Base-by-base conservation (phyloP, 345 rosid species). In the Triadica sebifera region DNA sequence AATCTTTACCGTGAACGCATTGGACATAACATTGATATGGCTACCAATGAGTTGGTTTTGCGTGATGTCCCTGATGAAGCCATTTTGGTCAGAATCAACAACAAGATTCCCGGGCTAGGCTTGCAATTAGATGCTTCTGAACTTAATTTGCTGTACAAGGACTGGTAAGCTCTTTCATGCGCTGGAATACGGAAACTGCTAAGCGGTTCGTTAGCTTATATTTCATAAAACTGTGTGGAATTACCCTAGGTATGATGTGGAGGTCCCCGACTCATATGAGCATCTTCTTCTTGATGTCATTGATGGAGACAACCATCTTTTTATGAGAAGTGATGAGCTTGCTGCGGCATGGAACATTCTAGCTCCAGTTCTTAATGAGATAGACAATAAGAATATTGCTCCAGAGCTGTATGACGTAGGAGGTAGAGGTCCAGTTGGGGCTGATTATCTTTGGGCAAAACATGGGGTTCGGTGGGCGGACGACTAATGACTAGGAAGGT, bases 281-380 rank as follows among this genome's bases (percentile, higher is more conserved):
- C 96, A 89, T 70, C 87, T 90, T 70, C 86, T 90, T 74, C 97
- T 90, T 38, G 94, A 91, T 39, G 94, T 91, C 50, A 79, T 92
- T 38, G 94, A 92, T 70, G 94, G 94, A 41, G 97, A 90, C 78
- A 91, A 81, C 78, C 97, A 90, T 84, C 90, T 88, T 6, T 89
- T 91, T 75, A 76, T 88, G 92, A 88, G 97, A 81, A 91, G 94
- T 39, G 93, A 89, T 55, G 97, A 90, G 88, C 88, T 92, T 50
- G 86, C 89, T 4, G 91, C 89, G 19, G 91, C 91, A 49, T 90
- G 97, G 97, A 82, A 64, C 71, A 88, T 86, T 79, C 71, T 87
- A 29, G 81, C 77, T 69, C 94, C 90, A 0, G 70, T 87, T 65
- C 75, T 86, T 49, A 77, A 85, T 47, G 91, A 84, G 80, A 83